These are phyloP conservation scores for Kodamaea hsintzibuensis DNA, from an alignment of 805 yeast species.

Conservation along the genomic window DNA sequence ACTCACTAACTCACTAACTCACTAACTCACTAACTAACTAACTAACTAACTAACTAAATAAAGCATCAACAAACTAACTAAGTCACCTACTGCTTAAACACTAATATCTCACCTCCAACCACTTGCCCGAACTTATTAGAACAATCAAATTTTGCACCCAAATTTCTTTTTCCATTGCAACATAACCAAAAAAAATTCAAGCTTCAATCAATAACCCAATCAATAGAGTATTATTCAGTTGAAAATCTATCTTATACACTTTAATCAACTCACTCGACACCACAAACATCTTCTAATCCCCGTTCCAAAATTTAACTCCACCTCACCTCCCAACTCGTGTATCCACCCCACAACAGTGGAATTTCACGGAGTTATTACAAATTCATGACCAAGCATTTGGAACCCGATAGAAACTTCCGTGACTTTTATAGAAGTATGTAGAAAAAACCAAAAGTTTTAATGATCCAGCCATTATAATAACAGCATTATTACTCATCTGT, in stretches of 20 bases:
- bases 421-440: conserved; percentile 1
- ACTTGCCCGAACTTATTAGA: not conserved
- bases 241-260: not conserved
- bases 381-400: conserved; percentile 8
- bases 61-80: no score
- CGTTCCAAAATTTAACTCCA: no score
- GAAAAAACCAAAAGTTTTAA: not conserved
- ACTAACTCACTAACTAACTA: no score
- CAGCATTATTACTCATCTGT: not conserved
- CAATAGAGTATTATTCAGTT: not conserved
- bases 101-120: no score
- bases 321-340: not conserved
- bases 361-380: not conserved
- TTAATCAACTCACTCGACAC: not conserved
- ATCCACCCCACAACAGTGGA: not conserved
- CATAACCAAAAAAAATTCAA: not conserved
- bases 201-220: not conserved
- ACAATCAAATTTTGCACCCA: not conserved
- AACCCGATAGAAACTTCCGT: conserved; percentile 19
- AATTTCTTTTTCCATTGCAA: not conserved
- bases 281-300: no score
- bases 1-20: no score
- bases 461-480: not conserved
- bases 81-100: no score
- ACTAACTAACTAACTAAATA: no score